Evolutionary conservation across 2,329 filamentous ascomycete genomes (phyloP).

Genomic region (Aureobasidium sp.): DNA sequence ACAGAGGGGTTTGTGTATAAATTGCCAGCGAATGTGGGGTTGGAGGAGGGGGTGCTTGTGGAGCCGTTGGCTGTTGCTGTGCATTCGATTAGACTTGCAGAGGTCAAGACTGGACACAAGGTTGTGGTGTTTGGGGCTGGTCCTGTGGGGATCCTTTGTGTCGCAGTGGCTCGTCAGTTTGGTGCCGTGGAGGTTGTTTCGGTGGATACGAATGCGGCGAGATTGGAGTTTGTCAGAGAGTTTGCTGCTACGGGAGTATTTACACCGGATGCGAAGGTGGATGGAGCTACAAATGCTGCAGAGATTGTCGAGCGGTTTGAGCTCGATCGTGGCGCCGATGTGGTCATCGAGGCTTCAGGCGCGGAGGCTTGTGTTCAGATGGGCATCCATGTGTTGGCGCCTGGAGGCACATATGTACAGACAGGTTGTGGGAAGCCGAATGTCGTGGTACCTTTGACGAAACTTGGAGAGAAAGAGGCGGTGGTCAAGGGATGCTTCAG

Average conservation of each 20-base stretch:
- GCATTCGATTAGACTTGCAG: constrained; percentile 35
- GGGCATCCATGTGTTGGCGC: constrained; percentile 39
- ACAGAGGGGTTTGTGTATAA: constrained; percentile 41
- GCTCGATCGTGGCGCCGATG: constrained; percentile 45
- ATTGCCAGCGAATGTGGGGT: constrained; percentile 35
- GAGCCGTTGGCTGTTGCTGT: constrained; percentile 47
- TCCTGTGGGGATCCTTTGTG: constrained; percentile 73
- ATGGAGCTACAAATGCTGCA: constrained; percentile 62
- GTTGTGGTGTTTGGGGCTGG: constrained; percentile 43
- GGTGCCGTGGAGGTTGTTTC: constrained; percentile 73
- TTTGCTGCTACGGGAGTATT: constrained; percentile 68
- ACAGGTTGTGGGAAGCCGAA: constrained; percentile 84
- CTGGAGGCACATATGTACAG: constrained; percentile 53
- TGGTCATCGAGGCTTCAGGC: constrained; percentile 40
- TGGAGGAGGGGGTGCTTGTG: constrained; percentile 45
- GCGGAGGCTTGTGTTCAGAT: constrained; percentile 42
- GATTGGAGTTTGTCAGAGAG: constrained; percentile 66
- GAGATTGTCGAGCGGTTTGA: constrained; percentile 55
- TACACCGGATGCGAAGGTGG: constrained; percentile 46
- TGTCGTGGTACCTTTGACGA: constrained; percentile 87
- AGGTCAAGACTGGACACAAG: constrained; percentile 34
- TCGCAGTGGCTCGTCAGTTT: constrained; percentile 73
- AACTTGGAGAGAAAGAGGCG: constrained; percentile 80
- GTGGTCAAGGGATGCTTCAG: constrained; percentile 82
- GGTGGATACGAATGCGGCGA: constrained; percentile 74